A percentile compares a stretch with the other conserved stretches of the same genome.
Conservation (phyloP, 2,329 filamentous ascomycete genomes). For the Didymella lethalis region DNA sequence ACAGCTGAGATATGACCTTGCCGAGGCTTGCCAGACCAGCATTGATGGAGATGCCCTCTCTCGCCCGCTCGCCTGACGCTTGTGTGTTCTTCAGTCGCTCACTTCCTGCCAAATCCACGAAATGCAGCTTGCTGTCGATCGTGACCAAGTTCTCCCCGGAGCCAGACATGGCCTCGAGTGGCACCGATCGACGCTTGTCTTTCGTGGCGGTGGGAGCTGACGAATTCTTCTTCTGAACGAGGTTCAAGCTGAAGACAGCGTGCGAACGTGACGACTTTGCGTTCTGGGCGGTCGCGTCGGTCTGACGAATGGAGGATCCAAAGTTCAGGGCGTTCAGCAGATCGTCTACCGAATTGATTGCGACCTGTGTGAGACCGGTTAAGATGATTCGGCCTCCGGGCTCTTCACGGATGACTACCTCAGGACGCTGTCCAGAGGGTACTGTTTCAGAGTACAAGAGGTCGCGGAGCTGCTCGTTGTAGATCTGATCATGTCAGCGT, state of each 20-base stretch:
- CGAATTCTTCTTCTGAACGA: constrained; percentile 81
- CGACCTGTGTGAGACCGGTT: constrained; percentile 85
- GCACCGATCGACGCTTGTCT: constrained; percentile 88
- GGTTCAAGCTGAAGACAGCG: constrained; percentile 93
- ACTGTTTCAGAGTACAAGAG: constrained; percentile 80
- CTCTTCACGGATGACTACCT: constrained; percentile 93
- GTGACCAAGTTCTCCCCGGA: constrained; percentile 72
- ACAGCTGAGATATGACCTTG: constrained; percentile 98
- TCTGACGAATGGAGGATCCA: constrained; percentile 93
- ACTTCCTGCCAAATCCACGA: constrained; percentile 96
- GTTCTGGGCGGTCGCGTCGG: constrained; percentile 95
- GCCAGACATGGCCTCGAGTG: constrained; percentile 76
- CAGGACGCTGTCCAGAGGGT: constrained; percentile 72
- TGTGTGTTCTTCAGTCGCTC: constrained; percentile 97
- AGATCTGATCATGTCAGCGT: constrained; percentile 69
- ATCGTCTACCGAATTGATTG: constrained; percentile 91
- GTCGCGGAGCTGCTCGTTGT: constrained; percentile 95
- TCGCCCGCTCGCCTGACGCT: constrained; percentile 91
- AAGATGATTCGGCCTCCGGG: constrained; percentile 92
- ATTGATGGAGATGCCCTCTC: constrained; percentile 98
- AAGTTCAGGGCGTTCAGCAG: constrained; percentile 88
- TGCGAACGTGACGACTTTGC: constrained; percentile 97
- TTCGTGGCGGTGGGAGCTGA: constrained; percentile 58
- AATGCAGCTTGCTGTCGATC: constrained; percentile 97
- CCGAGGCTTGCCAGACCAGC: constrained; percentile 92